Evolutionary conservation across 2,329 filamentous ascomycete species (phyloP), one percentile per base, ranked within the genome.

Genomic region (Xylariaceae sp.): DNA sequence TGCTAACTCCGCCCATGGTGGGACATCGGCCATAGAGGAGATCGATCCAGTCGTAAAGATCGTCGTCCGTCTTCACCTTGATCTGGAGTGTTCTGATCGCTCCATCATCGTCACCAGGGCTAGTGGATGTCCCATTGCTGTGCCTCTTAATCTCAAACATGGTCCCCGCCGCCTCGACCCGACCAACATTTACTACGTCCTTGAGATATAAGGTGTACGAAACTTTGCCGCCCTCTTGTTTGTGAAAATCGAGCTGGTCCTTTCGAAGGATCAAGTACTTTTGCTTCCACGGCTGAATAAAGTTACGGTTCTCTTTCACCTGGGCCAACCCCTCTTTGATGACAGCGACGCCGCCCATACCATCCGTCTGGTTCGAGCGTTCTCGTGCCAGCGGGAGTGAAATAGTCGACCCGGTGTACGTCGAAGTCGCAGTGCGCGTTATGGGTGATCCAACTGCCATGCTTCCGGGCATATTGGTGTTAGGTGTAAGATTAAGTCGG

Each of bases 41-140:
- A 63, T 98, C 92, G 56, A 97, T 95, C 92, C 92, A 98, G 56
- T 94, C 88, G 64, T 98, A 98, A 38, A 98, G 80, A 53, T 98
- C 92, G 58, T 95, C 90, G 57, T 98, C 92, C 40, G 82, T 85
- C 66, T 96, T 94, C 54, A 97, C 88, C 60, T 85, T 88, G 62
- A 95, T 92, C 48, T 92, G 88, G 36, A 96, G 78, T 3, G 87
- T 85, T 61, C 85, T 88, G 42, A 83, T 85, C 7, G 82, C 76
- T 23, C 86, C 81, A 49, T 96, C 90, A 50, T 88, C 82, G 31
- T 85, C 85, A 36, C 83, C 78, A 9, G 88, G 77, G 44, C 83
- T 86, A 35, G 75, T 78, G 32, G 82, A 86, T 27, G 74, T 66
- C 27, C 78, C 81, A 53, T 81, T 82, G 33, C 80, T 73, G 40